Evolutionary conservation across 2,329 filamentous ascomycete species (phyloP).

Genomic region (Setomelanomma holmii): DNA sequence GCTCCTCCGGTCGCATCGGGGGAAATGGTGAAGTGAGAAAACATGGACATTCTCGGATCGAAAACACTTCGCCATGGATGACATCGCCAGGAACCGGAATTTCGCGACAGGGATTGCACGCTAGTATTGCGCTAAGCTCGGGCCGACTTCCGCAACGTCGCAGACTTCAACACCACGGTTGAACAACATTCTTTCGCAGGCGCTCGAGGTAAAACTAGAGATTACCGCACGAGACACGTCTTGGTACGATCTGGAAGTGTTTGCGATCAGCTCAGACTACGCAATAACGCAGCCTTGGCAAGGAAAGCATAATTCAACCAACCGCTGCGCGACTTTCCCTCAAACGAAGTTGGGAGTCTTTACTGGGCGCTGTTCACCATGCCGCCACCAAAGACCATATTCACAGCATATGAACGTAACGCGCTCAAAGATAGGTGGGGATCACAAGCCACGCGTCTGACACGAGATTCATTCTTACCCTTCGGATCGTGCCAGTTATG

Average conservation of each 20-base stretch:
- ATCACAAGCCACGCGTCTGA: constrained; percentile 80
- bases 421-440: constrained; percentile 85
- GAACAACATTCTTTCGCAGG: too few species aligned
- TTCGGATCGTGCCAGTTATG: constrained; percentile 91
- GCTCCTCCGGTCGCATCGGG: constrained; percentile 53
- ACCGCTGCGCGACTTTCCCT: too few species aligned
- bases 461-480: constrained; percentile 88
- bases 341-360: too few species aligned
- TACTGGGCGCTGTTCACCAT: constrained; percentile 23
- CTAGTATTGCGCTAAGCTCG: not conserved
- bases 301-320: too few species aligned
- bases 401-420: constrained; percentile 88
- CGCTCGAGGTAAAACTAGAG: too few species aligned
- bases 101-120: constrained; percentile 21
- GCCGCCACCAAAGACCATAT: constrained; percentile 63
- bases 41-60: constrained; percentile 23
- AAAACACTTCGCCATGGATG: constrained; percentile 13
- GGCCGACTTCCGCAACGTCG: not conserved
- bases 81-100: constrained; percentile 24
- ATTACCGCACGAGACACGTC: too few species aligned
- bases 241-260: too few species aligned
- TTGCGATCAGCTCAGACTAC: too few species aligned
- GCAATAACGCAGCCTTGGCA: too few species aligned
- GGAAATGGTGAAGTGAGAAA: constrained; percentile 16
- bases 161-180: not conserved